These are phyloP conservation scores for Trichoderma asperelloides DNA, from an alignment of 495 filamentous ascomycete species.

Conservation along the genomic window DNA sequence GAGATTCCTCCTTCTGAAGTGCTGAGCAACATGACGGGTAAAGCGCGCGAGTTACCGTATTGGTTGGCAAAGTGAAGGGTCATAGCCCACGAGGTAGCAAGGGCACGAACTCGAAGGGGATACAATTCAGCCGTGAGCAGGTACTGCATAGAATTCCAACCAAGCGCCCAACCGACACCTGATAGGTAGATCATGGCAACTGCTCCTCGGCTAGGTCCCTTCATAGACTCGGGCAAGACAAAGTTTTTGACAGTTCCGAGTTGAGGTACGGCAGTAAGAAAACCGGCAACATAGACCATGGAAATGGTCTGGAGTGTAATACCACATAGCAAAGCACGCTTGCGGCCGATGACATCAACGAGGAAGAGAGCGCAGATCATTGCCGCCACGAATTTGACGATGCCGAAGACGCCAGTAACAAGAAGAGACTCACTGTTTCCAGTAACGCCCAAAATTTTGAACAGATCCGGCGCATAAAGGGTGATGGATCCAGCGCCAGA, in stretches of 20 bases:
- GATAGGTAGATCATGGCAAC: constrained; percentile 61
- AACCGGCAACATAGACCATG: constrained; percentile 62
- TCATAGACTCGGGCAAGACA: constrained; percentile 20
- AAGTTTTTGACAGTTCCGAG: constrained; percentile 28
- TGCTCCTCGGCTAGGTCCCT: constrained; percentile 40
- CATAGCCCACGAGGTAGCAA: constrained; percentile 43
- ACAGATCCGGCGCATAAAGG: constrained; percentile 57
- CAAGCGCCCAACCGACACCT: constrained; percentile 60
- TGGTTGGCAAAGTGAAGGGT: constrained; percentile 63
- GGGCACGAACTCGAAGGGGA: constrained; percentile 48
- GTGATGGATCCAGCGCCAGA: constrained; percentile 62
- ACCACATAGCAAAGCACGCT: constrained; percentile 55
- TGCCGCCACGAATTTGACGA: constrained; percentile 58
- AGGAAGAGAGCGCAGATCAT: constrained; percentile 61
- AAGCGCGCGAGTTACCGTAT: constrained; percentile 56
- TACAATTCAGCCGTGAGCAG: constrained; percentile 69
- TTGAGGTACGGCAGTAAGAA: constrained; percentile 46
- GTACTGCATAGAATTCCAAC: constrained; percentile 71
- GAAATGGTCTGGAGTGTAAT: constrained; percentile 53
- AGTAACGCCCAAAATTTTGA: constrained; percentile 53
- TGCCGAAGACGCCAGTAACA: constrained; percentile 60
- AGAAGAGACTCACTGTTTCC: constrained; percentile 54
- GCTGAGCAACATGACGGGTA: constrained; percentile 46
- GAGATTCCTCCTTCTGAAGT: constrained; percentile 22
- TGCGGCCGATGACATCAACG: constrained; percentile 65